Evolutionary conservation across 1,139 yeast genomes (phyloP).

Genomic region (Yamadazyma oceani): DNA sequence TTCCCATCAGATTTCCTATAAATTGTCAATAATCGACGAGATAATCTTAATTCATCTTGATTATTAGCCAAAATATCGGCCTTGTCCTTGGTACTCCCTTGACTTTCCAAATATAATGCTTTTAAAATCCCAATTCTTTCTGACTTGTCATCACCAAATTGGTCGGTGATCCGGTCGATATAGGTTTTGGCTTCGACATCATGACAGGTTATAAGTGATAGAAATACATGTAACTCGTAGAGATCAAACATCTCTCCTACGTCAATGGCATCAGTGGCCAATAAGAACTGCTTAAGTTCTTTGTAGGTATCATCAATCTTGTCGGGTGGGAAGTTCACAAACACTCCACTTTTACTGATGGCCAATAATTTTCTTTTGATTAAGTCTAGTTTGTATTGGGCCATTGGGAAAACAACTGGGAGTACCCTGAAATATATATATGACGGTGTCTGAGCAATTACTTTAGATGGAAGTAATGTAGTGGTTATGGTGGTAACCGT

Average conservation of each 20-base stretch:
- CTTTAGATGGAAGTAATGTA: neutral
- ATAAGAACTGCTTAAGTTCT: conserved; percentile 34
- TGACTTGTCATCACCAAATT: conserved; percentile 45
- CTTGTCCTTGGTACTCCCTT: conserved; percentile 39
- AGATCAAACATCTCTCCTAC: conserved; percentile 57
- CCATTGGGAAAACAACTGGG: neutral
- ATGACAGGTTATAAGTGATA: conserved; percentile 60
- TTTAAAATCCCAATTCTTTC: conserved; percentile 60
- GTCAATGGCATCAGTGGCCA: conserved; percentile 29
- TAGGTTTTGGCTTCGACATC: conserved; percentile 71
- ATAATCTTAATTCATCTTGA: conserved; percentile 36
- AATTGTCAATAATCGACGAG: conserved; percentile 37
- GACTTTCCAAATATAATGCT: conserved; percentile 58
- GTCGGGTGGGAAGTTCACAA: conserved; percentile 35
- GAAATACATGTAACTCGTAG: conserved; percentile 70
- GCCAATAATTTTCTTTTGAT: conserved; percentile 22
- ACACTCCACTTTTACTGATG: conserved; percentile 34
- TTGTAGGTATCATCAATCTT: conserved; percentile 31
- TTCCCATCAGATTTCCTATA: conserved; percentile 14
- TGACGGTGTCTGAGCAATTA: no score
- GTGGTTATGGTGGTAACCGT: neutral
- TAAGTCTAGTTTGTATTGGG: neutral
- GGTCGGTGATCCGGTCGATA: conserved; percentile 64
- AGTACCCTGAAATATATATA: no score
- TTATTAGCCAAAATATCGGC: conserved; percentile 36